These are phyloP conservation scores for Pistacia vera DNA, from an alignment of 345 rosid species.

Conservation along the genomic window DNA sequence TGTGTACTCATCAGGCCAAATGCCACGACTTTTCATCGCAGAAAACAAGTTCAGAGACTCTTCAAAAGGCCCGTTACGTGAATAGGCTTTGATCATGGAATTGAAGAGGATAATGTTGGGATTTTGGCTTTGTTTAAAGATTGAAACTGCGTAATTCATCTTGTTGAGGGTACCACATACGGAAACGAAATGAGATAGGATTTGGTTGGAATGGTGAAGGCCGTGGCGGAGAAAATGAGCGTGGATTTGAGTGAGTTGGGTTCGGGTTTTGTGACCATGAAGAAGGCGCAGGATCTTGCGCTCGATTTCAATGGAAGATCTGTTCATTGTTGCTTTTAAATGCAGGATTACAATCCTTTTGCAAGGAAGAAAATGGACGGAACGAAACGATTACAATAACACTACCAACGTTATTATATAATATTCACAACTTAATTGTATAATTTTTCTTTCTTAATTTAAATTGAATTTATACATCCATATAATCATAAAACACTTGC, in stretches of 20 bases:
- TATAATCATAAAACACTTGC: too few relatives aligned
- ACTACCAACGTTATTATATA: too few relatives aligned
- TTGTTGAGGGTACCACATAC: constrained; percentile 58
- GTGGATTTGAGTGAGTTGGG: constrained; percentile 62
- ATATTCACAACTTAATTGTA: too few relatives aligned
- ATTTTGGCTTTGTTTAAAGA: constrained; percentile 43
- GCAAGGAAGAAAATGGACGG: not conserved
- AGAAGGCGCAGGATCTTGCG: constrained; percentile 61
- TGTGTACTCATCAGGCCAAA: constrained; percentile 73
- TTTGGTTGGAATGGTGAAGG: constrained; percentile 55
- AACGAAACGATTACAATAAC: not conserved
- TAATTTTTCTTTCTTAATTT: too few relatives aligned
- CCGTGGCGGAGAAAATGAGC: constrained; percentile 63
- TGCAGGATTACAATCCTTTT: not conserved
- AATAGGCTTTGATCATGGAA: constrained; percentile 66
- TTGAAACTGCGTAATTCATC: constrained; percentile 46
- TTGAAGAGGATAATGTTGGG: constrained; percentile 63
- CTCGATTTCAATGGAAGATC: constrained; percentile 35
- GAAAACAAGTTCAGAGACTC: constrained; percentile 51
- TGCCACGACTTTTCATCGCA: constrained; percentile 48
- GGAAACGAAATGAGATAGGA: constrained; percentile 70
- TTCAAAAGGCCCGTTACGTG: constrained; percentile 49
- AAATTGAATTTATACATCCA: too few relatives aligned
- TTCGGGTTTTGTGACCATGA: constrained; percentile 60
- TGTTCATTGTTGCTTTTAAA: constrained; percentile 25